A percentile compares a stretch with the other conserved stretches of the same genome.
These are phyloP conservation scores for Alnus rubra DNA, from an alignment of 306 rosid genomes.

Conservation along the genomic window DNA sequence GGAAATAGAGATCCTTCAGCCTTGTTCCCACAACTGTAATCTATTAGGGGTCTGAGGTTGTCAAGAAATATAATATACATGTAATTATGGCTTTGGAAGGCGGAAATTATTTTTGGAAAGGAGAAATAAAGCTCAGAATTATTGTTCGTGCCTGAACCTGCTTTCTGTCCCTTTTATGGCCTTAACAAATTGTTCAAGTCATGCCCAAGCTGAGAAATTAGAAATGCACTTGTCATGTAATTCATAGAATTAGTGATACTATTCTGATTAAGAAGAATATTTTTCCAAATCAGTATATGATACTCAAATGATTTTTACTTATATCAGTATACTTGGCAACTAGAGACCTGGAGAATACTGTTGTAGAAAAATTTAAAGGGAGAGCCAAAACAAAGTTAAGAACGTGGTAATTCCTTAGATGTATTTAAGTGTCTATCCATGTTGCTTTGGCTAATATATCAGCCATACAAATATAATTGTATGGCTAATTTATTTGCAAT, in stretches of 20 bases:
- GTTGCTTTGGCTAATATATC: neutral
- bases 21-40: too few relatives aligned
- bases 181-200: too few relatives aligned
- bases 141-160: too few relatives aligned
- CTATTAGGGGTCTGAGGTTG: neutral
- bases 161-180: too few relatives aligned
- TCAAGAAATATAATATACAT: neutral
- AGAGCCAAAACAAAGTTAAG: neutral
- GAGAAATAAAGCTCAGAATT: neutral
- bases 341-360: neutral
- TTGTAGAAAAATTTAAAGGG: neutral
- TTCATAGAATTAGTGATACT: too few relatives aligned
- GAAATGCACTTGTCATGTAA: too few relatives aligned
- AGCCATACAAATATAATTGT: neutral
- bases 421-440: neutral
- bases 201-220: too few relatives aligned
- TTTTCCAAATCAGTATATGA: neutral
- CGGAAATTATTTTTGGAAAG: neutral
- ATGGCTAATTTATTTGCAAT: too few relatives aligned
- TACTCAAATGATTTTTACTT: neutral
- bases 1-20: neutral
- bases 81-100: neutral
- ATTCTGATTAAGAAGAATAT: neutral
- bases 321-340: neutral
- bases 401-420: neutral